Evolutionary conservation across 108 stramenopile genomes (phyloP), one percentile per base, ranked within the genome.

Genomic region (Schizochytrium sp.): DNA sequence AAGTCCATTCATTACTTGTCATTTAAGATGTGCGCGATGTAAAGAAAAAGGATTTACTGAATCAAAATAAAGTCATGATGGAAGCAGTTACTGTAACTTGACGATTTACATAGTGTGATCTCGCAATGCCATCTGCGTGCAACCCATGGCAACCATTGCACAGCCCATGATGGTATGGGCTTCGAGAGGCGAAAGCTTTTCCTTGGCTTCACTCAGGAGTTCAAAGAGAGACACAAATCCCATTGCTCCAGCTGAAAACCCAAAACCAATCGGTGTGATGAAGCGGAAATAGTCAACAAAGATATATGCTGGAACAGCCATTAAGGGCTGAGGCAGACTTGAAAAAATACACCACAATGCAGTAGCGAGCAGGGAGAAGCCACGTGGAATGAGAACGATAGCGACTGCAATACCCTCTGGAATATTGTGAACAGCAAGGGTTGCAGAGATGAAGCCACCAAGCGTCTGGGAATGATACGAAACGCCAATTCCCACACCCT

Each of bases 211-310:
- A 88, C 89, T 88, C 60, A 98, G 88, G 57, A 99, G 93, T 89
- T 99, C 99, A 89, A 97, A 97, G 46, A 98, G 88, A 3, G 98
- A 98, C 40, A 99, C 99, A 96, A 96, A 99, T 61, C 94, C 94
- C 98, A 99, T 99, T 53, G 99, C 99, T 72, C 99, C 99, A 47
- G 97, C 99, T 0, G 99, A 98, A 94, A 99, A 99, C 5, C 98
- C 99, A 87, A 98, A 91, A 0, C 99, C 99, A 69, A 96, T 95
- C 2, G 99, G 99, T 56, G 98, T 93, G 55, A 99, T 89, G 3
- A 97, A 96, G 89, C 97, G 92, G 91, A 99, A 99, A n/a, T 94
- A 92, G 90, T 98, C 96, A 41, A 99, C 97, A 91, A 98, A 98
- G 88, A 97, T 72, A 89, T 95, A 98, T 28, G 97, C 97, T 1